Evolutionary conservation across 2,329 filamentous ascomycete species (phyloP).

Genomic region (Clarireedia paspali): DNA sequence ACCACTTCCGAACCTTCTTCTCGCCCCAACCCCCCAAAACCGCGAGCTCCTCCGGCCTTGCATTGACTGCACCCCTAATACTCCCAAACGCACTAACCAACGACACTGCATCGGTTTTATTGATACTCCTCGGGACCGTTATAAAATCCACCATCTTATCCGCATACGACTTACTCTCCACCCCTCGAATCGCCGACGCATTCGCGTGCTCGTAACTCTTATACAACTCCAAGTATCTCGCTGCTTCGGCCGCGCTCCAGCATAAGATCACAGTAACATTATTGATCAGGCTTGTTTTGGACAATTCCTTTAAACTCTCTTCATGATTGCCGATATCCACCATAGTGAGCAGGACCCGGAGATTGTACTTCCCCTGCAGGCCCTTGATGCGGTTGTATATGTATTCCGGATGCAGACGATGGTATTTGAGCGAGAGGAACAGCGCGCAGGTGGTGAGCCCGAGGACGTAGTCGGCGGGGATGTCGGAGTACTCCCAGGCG

Average conservation of each 20-base stretch:
- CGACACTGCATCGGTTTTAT: conserved; percentile 89
- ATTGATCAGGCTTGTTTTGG: conserved; percentile 87
- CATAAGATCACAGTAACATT: conserved; percentile 87
- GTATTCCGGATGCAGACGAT: conserved; percentile 94
- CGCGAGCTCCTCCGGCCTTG: conserved; percentile 74
- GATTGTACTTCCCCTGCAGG: conserved; percentile 75
- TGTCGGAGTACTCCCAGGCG: conserved; percentile 95
- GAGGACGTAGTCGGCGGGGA: conserved; percentile 88
- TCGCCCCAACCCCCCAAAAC: conserved; percentile 90
- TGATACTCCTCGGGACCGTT: conserved; percentile 80
- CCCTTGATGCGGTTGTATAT: conserved; percentile 88
- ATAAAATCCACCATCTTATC: conserved; percentile 89
- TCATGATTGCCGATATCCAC: conserved; percentile 95
- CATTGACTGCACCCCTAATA: conserved; percentile 78
- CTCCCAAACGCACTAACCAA: conserved; percentile 90
- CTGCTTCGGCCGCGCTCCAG: conserved; percentile 91
- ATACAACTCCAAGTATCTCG: conserved; percentile 87
- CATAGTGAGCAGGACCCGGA: conserved; percentile 81
- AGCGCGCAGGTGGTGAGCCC: conserved; percentile 83
- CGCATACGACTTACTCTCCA: conserved; percentile 75
- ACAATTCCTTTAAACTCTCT: conserved; percentile 78
- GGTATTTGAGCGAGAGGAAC: conserved; percentile 93
- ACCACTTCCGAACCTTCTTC: conserved; percentile 88
- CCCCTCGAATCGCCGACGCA: conserved; percentile 74
- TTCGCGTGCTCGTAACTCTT: conserved; percentile 85